Evolutionary conservation across 1,284 basidiomycete species (phyloP), one percentile per base, ranked within the genome.

Genomic region (Ustilago xerochloae): DNA sequence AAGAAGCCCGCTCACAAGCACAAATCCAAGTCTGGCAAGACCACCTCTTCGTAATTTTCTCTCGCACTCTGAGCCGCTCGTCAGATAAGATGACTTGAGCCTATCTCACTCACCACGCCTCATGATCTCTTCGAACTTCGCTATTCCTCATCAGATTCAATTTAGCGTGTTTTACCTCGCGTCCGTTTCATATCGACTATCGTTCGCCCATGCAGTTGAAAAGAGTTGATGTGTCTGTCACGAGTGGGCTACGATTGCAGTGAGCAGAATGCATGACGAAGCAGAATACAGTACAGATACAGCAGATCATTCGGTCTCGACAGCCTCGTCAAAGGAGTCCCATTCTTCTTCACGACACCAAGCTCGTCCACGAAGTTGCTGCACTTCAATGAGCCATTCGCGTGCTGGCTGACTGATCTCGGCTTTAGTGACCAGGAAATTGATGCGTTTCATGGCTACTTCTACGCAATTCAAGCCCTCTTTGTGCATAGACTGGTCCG

Each of bases 1-100:
- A 69, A 69, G 61, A 58, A 61, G 26, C 61, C 61, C 0, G 61
- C 60, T 13, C 67, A 69, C 61, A 50, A 47, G 61, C 65, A 68
- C 39, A 49, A 51, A 33, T 28, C 41, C 60, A 68, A 58, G 39
- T 41, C 35, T 36, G 45, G 9, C 13, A 36, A 45, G 43, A 29
- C n/a, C 35, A 39, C 41, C 24, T 38, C 33, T 33, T n/a, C 30
- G 26, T 46, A 20, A 30, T 45, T 22, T 12, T 4, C 0, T 32
- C 18, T 5, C n/a, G 18, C 29, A 6, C 18, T 20, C n/a, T n/a
- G n/a, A n/a, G n/a, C n/a, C n/a, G 41, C 53, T 55, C 53, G 41
- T 55, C 50, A n/a, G 45, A 13, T 47, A 9, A 16, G 9, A 29
- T 15, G 13, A 6, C 38, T 39, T 39, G 38, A 35, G 33, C 33